Base-by-base conservation (phyloP, 768 basidiomycete species). In the Termitomyces sp. region DNA sequence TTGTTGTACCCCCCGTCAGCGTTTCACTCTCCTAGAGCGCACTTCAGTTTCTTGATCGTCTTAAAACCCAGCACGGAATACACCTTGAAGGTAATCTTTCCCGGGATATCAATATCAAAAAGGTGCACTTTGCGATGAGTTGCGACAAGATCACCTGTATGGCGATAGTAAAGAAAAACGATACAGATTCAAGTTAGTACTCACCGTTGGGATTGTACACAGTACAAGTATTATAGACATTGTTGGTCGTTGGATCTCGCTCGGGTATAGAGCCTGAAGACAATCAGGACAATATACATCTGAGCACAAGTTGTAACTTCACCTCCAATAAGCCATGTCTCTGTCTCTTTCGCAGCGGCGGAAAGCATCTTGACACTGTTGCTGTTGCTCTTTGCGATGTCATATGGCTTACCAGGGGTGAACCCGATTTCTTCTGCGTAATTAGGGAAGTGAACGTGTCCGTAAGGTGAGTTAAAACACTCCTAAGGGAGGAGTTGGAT, bases 71-170 rank as follows among this genome's bases (percentile, higher is more conserved):
- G 44, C 30, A 44, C 36, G 20, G 24, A 40, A 43, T 62, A 44
- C 56, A 86, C 93, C 78, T 91, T 92, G 80, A 94, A 94, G 20
- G 72, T 91, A 69, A 96, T 94, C 68, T 91, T 87, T 16, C 92
- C 93, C 0, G 90, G 90, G 53, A 99, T 96, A 67, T 98, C 94
- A 60, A 98, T 98, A 69, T 99, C 96, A 71, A 98, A 99, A 5
- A 99, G 77, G 68, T 99, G 97, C 2, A 98, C 82, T 72, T 99
- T 99, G 54, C 96, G 87, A 72, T 98, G 94, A 40, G 81, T 84
- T 0, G 89, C 88, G 14, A 98, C 82, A 26, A 98, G 79, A 54
- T 92, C 84, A 26, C 95, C 94, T 92, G 4, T 49, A 56, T n/a
- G n/a, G 26, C 13, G 16, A 28, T 5, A n/a, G 46, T 28, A 14